Evolutionary conservation across 2,329 filamentous ascomycete species (phyloP).

Genomic region (Arthrobotrys entomopaga): DNA sequence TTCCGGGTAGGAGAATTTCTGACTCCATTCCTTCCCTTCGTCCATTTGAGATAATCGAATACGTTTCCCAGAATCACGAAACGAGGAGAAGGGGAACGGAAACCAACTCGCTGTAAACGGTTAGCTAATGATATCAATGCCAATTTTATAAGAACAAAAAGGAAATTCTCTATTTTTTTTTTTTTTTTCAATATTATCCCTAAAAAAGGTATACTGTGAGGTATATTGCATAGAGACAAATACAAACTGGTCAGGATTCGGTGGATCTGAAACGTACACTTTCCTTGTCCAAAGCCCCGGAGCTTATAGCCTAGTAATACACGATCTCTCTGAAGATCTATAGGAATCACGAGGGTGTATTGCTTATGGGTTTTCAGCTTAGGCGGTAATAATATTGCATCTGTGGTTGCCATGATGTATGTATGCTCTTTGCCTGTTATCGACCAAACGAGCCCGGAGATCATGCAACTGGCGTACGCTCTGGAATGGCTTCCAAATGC

Average conservation of each 20-base stretch:
- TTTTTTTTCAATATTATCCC: too few relatives aligned
- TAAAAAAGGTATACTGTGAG: slow-evolving; percentile 21
- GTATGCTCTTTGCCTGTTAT: slow-evolving; percentile 40
- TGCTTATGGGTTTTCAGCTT: slow-evolving; percentile 56
- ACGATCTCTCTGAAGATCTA: slow-evolving; percentile 53
- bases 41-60: slow-evolving; percentile 41
- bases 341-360: slow-evolving; percentile 58
- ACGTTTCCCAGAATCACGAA: slow-evolving; percentile 41
- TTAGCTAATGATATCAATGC: slow-evolving; percentile 51
- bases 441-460: slow-evolving; percentile 19
- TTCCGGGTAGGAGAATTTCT: slow-evolving; percentile 47
- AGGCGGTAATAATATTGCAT: slow-evolving; percentile 52
- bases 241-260: slow-evolving; percentile 14
- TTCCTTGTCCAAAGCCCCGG: slow-evolving; percentile 58
- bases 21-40: slow-evolving; percentile 32
- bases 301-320: slow-evolving; percentile 58
- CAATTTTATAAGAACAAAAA: slow-evolving; percentile 12
- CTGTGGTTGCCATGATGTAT: slow-evolving; percentile 50
- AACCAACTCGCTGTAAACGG: slow-evolving; percentile 44
- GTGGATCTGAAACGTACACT: slow-evolving; percentile 57
- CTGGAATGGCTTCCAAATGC: neutral
- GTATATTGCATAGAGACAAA: slow-evolving; percentile 26
- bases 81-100: slow-evolving; percentile 44
- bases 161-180: neutral
- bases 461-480: slow-evolving; percentile 26